These are phyloP conservation scores for Microdochium bolleyi DNA, from an alignment of 2,329 filamentous ascomycete genomes.

Conservation along the genomic window DNA sequence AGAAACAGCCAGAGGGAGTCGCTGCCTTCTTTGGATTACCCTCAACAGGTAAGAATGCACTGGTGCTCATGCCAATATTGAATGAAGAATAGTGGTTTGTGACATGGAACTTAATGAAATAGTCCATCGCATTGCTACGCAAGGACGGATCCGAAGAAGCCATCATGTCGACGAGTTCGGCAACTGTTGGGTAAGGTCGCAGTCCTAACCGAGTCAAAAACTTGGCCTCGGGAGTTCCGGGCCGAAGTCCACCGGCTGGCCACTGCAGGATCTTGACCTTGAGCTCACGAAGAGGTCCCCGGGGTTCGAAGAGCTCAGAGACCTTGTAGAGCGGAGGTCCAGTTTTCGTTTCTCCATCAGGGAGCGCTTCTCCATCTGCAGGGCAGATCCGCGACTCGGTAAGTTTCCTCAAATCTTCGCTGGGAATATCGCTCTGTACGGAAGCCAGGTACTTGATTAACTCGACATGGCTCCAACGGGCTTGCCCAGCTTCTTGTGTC, in stretches of 20 bases:
- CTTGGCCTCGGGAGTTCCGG: slow-evolving; percentile 60
- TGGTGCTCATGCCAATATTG: slow-evolving; percentile 45
- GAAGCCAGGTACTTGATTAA: slow-evolving; percentile 91
- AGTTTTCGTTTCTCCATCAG: not conserved
- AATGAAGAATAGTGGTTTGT: slow-evolving; percentile 66
- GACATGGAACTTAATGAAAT: slow-evolving; percentile 75
- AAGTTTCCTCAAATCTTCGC: slow-evolving; percentile 71
- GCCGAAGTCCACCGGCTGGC: slow-evolving; percentile 62
- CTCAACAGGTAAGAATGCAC: slow-evolving; percentile 66
- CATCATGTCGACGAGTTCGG: slow-evolving; percentile 74
- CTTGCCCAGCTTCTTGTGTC: slow-evolving; percentile 38
- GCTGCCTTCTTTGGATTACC: slow-evolving; percentile 59
- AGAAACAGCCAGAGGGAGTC: slow-evolving; percentile 70
- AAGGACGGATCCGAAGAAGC: slow-evolving; percentile 48
- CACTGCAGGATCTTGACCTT: slow-evolving; percentile 73
- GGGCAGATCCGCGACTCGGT: slow-evolving; percentile 75
- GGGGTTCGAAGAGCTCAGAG: slow-evolving; percentile 75
- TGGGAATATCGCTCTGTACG: slow-evolving; percentile 81
- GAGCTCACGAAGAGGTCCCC: slow-evolving; percentile 59
- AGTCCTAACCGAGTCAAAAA: slow-evolving; percentile 72
- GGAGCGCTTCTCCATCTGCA: slow-evolving; percentile 51
- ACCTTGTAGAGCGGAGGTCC: slow-evolving; percentile 54
- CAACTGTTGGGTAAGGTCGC: slow-evolving; percentile 59
- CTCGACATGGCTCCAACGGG: slow-evolving; percentile 86
- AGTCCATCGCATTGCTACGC: slow-evolving; percentile 65